These are phyloP conservation scores for Xylaria sp. DNA, from an alignment of 495 filamentous ascomycete genomes.

Conservation along the genomic window DNA sequence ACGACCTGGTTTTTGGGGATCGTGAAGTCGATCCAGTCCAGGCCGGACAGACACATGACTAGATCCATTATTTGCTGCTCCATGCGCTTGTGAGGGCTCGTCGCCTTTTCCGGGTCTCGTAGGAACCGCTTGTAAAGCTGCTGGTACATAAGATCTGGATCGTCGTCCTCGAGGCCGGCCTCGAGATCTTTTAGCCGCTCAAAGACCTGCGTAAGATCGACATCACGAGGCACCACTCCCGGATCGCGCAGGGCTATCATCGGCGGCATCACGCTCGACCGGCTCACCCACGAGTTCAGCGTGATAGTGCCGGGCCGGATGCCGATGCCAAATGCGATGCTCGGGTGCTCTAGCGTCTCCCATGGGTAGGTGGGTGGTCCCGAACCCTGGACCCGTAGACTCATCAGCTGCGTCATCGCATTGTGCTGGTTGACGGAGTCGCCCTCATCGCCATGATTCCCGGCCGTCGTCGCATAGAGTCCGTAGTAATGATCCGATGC, in stretches of 20 bases:
- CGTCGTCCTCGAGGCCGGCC: constrained; percentile 62
- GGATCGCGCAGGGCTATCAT: constrained; percentile 57
- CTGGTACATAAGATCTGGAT: constrained; percentile 60
- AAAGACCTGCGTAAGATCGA: constrained; percentile 59
- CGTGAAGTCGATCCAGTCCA: constrained; percentile 74
- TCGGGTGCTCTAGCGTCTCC: constrained; percentile 72
- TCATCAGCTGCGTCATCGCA: constrained; percentile 58
- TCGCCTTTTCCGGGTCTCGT: constrained; percentile 57
- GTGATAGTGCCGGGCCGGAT: constrained; percentile 65
- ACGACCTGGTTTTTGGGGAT: constrained; percentile 67
- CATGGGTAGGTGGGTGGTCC: constrained; percentile 58
- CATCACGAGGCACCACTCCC: constrained; percentile 58
- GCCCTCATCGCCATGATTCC: constrained; percentile 52
- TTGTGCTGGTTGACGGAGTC: constrained; percentile 55
- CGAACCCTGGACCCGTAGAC: constrained; percentile 48
- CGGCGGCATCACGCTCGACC: constrained; percentile 56
- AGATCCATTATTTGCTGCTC: constrained; percentile 73
- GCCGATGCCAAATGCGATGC: constrained; percentile 66
- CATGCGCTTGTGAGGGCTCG: constrained; percentile 61
- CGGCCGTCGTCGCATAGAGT: constrained; percentile 55
- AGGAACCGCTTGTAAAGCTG: constrained; percentile 59
- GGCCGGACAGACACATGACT: constrained; percentile 65
- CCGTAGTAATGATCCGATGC: constrained; percentile 57
- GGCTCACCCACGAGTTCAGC: constrained; percentile 62
- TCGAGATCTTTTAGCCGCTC: constrained; percentile 63